Conservation (phyloP, 805 yeast genomes). For the Schwanniomyces sp. region DNA sequence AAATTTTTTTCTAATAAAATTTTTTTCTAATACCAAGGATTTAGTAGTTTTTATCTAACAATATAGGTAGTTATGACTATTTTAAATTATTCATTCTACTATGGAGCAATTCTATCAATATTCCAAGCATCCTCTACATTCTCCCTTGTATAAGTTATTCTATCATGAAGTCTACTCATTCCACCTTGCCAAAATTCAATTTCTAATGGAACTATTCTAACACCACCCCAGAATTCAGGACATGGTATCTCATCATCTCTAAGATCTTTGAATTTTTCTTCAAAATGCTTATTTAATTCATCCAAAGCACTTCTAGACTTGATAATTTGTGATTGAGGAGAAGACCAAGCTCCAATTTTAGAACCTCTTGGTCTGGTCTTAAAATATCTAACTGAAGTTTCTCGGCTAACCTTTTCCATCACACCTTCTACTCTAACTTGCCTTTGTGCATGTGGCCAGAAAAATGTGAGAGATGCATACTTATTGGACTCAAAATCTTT, state of each 20-base stretch:
- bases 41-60: no score
- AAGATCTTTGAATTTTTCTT: conserved; percentile 56
- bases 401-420: conserved; percentile 70
- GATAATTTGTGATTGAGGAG: conserved; percentile 76
- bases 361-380: conserved; percentile 90
- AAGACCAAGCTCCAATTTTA: conserved; percentile 95
- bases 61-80: no score
- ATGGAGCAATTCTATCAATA: conserved; percentile 70
- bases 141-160: conserved; percentile 70
- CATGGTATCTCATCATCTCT: conserved; percentile 71
- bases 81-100: neutral
- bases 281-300: conserved; percentile 43
- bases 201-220: conserved; percentile 83
- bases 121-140: conserved; percentile 54
- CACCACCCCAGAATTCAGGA: conserved; percentile 96
- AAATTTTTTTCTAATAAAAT: no score
- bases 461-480: conserved; percentile 80
- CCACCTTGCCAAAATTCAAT: conserved; percentile 99
- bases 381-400: conserved; percentile 76
- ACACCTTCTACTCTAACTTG: conserved; percentile 92
- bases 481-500: conserved; percentile 70
- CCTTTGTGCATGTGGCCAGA: conserved; percentile 89
- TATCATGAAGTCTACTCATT: conserved; percentile 83
- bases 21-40: no score
- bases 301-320: conserved; percentile 64